A percentile compares a stretch with the other conserved stretches of the same genome.
Evolutionary conservation across 257 asterid species (phyloP).

Genomic region (Anisodus acutangulus): DNA sequence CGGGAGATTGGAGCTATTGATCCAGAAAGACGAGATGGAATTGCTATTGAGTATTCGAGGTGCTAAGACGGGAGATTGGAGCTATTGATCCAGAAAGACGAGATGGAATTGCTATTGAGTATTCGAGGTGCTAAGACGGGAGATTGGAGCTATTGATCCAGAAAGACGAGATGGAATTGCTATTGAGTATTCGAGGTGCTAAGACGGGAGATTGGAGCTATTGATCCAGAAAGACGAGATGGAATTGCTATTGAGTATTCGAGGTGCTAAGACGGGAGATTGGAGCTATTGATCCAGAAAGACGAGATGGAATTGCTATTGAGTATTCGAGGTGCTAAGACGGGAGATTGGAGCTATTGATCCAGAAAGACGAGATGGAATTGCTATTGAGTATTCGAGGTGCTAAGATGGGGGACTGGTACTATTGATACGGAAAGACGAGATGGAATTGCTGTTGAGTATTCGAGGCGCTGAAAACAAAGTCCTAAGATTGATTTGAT

Average conservation of each 20-base stretch:
- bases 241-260: too few species aligned
- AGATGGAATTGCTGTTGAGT: too few species aligned
- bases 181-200: neutral
- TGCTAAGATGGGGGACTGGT: neutral
- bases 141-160: neutral
- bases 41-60: too few species aligned
- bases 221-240: neutral
- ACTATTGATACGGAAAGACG: slow-evolving; percentile 1
- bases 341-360: too few species aligned
- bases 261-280: neutral
- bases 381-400: too few species aligned
- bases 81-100: slow-evolving; percentile 10
- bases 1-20: neutral
- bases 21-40: neutral
- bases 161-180: neutral
- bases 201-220: neutral
- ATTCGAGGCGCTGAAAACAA: neutral
- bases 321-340: neutral
- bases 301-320: neutral
- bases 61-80: neutral
- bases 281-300: neutral
- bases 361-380: too few species aligned
- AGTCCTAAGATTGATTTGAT: neutral
- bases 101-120: too few species aligned
- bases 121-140: neutral